A percentile compares a stretch with the other conserved stretches of the same genome.
Conservation (phyloP, 1,284 basidiomycete genomes). For the Xerocomus minutiporus region DNA sequence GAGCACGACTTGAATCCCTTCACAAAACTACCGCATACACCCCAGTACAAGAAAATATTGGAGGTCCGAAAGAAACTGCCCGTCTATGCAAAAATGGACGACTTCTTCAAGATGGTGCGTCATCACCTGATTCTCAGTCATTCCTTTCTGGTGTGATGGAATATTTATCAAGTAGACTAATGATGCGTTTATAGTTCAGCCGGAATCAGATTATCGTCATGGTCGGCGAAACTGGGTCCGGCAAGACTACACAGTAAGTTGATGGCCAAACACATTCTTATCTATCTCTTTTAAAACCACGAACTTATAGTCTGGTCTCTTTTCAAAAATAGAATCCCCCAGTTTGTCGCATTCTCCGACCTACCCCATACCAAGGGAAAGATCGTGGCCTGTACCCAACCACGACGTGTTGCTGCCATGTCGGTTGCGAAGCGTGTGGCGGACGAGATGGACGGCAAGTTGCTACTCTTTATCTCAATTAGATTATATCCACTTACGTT, state of each 20-base stretch:
- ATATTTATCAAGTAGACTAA: slow-evolving; percentile 8
- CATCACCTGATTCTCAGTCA: slow-evolving; percentile 1
- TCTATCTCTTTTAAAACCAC: slow-evolving; percentile 20
- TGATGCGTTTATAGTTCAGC: slow-evolving; percentile 55
- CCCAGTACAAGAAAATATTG: slow-evolving; percentile 85
- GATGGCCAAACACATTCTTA: slow-evolving; percentile 11
- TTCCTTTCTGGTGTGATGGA: slow-evolving; percentile 37
- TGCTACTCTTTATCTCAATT: neutral
- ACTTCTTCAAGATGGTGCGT: slow-evolving; percentile 82
- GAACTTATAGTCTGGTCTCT: slow-evolving; percentile 26
- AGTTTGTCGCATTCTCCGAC: slow-evolving; percentile 93
- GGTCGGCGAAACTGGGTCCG: slow-evolving; percentile 97
- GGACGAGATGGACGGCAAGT: slow-evolving; percentile 93
- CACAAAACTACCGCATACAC: slow-evolving; percentile 72
- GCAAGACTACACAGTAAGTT: slow-evolving; percentile 93
- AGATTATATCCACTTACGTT: slow-evolving; percentile 5
- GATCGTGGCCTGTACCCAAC: slow-evolving; percentile 96
- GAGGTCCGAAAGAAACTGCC: slow-evolving; percentile 84
- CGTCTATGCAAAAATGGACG: slow-evolving; percentile 90
- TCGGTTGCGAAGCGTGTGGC: slow-evolving; percentile 98
- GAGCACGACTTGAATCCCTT: slow-evolving; percentile 88
- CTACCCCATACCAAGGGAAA: slow-evolving; percentile 85
- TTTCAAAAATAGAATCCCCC: slow-evolving; percentile 67
- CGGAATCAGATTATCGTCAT: slow-evolving; percentile 90
- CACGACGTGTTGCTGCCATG: slow-evolving; percentile 95